phyloP scores from a whole-genome alignment of 257 asterid genomes.

The Capsicum pubescens region DNA sequence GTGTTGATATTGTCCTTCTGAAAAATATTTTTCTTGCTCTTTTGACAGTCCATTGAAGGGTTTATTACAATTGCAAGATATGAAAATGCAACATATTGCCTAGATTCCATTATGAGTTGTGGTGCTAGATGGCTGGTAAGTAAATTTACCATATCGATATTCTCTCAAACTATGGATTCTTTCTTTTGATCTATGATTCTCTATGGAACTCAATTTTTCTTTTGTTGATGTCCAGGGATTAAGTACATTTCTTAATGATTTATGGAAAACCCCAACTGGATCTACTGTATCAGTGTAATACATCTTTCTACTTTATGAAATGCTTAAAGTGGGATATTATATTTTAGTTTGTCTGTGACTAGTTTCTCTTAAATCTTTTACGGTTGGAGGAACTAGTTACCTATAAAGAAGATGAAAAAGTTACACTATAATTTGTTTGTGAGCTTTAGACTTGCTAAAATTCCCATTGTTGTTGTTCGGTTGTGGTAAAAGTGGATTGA shows the following conservation, averaged over 20 bases:
- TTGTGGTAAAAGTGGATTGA: no score
- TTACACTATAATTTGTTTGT: no score
- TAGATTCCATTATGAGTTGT: constrained; percentile 79
- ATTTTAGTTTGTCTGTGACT: not conserved
- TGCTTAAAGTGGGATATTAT: not conserved
- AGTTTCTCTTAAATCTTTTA: no score
- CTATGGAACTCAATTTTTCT: not conserved
- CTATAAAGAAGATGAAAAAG: no score
- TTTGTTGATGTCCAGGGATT: constrained; percentile 62
- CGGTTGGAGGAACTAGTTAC: no score
- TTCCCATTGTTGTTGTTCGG: no score
- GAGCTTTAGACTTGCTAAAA: no score
- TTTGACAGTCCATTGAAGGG: constrained; percentile 77
- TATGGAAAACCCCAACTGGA: constrained; percentile 86
- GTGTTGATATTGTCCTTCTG: not conserved
- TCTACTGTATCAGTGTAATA: constrained; percentile 89
- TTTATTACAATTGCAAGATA: constrained; percentile 85
- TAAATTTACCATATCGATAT: not conserved
- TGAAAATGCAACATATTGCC: constrained; percentile 77
- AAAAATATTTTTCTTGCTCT: not conserved
- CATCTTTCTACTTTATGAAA: constrained; percentile 6
- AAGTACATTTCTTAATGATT: constrained; percentile 75
- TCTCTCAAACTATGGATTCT: not conserved
- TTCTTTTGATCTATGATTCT: not conserved
- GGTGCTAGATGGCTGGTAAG: constrained; percentile 96